These are phyloP conservation scores for Mucor sp. DNA, from an alignment of 371 early-diverging fungal genomes.

Conservation along the genomic window DNA sequence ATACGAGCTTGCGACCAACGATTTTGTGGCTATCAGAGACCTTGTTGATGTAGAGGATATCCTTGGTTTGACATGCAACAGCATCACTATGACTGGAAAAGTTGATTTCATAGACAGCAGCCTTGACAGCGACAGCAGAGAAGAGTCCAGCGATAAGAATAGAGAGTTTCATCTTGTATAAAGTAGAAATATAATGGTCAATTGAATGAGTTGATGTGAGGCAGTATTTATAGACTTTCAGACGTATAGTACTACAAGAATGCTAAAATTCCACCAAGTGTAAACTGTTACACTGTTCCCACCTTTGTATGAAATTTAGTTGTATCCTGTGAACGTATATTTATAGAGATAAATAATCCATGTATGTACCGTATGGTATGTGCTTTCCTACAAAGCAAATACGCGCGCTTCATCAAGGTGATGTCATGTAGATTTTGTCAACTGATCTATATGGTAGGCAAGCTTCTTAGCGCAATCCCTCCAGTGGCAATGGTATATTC, in stretches of 20 bases:
- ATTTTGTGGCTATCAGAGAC: background rate
- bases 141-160: background rate
- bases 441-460: too few species aligned
- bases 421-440: background rate
- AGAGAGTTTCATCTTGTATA: constrained; percentile 7
- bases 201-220: background rate
- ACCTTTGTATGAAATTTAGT: background rate
- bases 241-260: background rate
- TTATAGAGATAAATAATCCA: background rate
- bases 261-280: background rate
- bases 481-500: background rate
- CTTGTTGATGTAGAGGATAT: background rate
- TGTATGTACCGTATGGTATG: background rate
- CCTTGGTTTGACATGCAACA: background rate
- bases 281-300: background rate
- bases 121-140: background rate
- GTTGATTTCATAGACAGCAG: background rate
- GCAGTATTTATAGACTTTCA: background rate
- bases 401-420: background rate
- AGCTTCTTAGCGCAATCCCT: background rate
- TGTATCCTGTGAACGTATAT: background rate
- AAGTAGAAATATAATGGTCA: background rate
- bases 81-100: background rate
- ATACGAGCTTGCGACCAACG: background rate
- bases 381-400: background rate